These are phyloP conservation scores for Apiosordaria backusii DNA, from an alignment of 495 filamentous ascomycete species.

Conservation along the genomic window DNA sequence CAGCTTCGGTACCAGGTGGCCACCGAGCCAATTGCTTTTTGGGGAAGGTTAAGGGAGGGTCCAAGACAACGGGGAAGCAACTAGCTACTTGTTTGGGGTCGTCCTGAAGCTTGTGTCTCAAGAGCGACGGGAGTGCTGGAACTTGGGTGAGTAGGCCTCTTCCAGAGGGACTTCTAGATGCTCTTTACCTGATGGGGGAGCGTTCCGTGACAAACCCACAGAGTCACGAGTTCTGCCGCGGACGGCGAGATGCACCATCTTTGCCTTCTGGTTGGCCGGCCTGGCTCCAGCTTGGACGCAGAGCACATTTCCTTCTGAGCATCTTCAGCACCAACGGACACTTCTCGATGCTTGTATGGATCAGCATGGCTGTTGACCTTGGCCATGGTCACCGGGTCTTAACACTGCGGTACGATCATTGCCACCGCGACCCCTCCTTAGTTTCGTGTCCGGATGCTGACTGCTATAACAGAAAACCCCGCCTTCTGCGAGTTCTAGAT, in stretches of 20 bases:
- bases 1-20: background rate
- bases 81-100: background rate
- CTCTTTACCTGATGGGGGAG: background rate
- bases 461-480: constrained; percentile 9
- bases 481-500: constrained; percentile 10
- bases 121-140: background rate
- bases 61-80: background rate
- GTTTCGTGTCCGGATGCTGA: background rate
- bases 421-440: constrained; percentile 8
- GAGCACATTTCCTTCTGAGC: background rate
- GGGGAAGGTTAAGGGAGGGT: background rate
- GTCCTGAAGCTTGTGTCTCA: background rate
- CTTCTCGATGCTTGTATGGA: background rate
- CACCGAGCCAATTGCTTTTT: background rate
- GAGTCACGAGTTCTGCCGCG: background rate
- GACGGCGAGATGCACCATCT: background rate
- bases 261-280: background rate
- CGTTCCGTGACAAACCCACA: background rate
- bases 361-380: constrained; percentile 7
- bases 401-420: constrained; percentile 6
- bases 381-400: background rate
- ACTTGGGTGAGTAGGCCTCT: background rate
- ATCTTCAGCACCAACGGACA: background rate
- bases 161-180: background rate
- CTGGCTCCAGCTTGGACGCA: background rate